phyloP scores from a whole-genome alignment of 169 alveolate species.

The Theileria orientalis region DNA sequence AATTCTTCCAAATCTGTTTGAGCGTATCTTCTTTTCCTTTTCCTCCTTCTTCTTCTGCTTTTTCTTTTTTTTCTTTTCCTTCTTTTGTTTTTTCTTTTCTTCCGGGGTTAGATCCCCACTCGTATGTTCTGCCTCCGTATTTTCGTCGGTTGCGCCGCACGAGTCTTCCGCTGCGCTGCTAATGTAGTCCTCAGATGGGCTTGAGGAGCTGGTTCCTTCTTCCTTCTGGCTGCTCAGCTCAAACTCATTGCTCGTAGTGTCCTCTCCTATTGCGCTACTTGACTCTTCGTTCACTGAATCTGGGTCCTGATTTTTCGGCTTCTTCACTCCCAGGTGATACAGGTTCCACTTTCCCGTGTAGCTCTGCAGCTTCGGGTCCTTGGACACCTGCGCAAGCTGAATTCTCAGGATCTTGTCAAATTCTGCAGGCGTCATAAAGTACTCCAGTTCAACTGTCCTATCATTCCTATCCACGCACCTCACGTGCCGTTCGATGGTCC shows the following conservation, averaged over 20 bases:
- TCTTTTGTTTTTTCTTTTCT: background rate
- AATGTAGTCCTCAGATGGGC: background rate
- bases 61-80: background rate
- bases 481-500: slow-evolving; percentile 56
- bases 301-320: background rate
- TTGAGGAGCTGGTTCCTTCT: background rate
- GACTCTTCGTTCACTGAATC: background rate
- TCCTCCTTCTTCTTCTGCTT: background rate
- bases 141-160: background rate
- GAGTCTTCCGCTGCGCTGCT: background rate
- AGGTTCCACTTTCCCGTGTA: slow-evolving; percentile 59
- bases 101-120: too few relatives aligned
- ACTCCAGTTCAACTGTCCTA: slow-evolving; percentile 34
- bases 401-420: slow-evolving; percentile 62
- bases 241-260: too few relatives aligned
- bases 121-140: too few relatives aligned
- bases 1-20: slow-evolving; percentile 56
- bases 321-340: slow-evolving; percentile 41
- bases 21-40: slow-evolving; percentile 5
- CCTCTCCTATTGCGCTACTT: too few relatives aligned
- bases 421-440: slow-evolving; percentile 44
- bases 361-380: slow-evolving; percentile 65
- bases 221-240: background rate
- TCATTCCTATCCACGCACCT: slow-evolving; percentile 34
- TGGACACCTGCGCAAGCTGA: slow-evolving; percentile 60